Conservation (phyloP, 1,284 basidiomycete species). For the Ustilago hordei region DNA sequence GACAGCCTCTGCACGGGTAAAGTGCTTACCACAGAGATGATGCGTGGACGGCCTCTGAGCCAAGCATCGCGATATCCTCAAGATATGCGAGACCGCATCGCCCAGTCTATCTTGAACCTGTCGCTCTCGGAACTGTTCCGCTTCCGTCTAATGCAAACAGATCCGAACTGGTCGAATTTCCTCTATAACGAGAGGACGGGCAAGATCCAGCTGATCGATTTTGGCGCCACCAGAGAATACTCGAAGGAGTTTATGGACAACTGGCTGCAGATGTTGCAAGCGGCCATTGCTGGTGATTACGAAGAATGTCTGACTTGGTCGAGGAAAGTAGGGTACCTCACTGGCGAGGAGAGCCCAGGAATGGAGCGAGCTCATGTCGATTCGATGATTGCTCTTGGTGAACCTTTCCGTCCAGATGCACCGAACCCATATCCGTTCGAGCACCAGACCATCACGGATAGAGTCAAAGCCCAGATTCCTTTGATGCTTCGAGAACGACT, state of each 20-base stretch:
- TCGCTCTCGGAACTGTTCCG: conserved; percentile 91
- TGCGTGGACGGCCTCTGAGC: conserved; percentile 83
- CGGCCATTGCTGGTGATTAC: conserved; percentile 80
- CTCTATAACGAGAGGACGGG: conserved; percentile 77
- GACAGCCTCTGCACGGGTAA: conserved; percentile 81
- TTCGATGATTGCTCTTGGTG: conserved; percentile 81
- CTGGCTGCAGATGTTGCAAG: conserved; percentile 84
- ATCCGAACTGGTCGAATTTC: conserved; percentile 99
- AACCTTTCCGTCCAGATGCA: conserved; percentile 79
- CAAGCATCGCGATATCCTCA: conserved; percentile 76
- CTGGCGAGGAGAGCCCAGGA: conserved; percentile 86
- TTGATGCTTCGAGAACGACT: conserved; percentile 89
- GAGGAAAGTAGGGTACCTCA: conserved; percentile 85
- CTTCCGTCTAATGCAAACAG: conserved; percentile 95
- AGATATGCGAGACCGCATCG: conserved; percentile 85
- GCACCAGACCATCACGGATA: conserved; percentile 76
- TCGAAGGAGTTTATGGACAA: conserved; percentile 86
- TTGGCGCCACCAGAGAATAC: conserved; percentile 92
- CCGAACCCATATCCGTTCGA: conserved; percentile 79
- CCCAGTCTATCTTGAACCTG: conserved; percentile 82
- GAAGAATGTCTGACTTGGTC: conserved; percentile 81
- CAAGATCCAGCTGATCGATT: conserved; percentile 89
- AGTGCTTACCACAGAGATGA: conserved; percentile 90
- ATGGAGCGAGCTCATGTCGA: conserved; percentile 91
- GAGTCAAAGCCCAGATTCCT: conserved; percentile 85